Base-by-base conservation (phyloP, 1,284 basidiomycete genomes). In the Apiotrichum siamense region DNA sequence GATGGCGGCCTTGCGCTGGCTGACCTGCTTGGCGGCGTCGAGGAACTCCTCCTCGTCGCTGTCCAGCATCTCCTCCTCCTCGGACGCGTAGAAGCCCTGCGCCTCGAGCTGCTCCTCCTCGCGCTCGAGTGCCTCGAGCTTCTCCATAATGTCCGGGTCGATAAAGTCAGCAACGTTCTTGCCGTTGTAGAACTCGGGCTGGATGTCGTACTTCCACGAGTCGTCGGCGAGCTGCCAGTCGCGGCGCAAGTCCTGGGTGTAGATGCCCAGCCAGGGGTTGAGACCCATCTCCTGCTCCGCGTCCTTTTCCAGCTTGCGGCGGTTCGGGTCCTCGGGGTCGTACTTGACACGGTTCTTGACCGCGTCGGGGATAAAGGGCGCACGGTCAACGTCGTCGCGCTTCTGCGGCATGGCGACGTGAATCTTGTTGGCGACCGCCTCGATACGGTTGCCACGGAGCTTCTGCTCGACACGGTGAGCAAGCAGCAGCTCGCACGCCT, bases 111-210 rank as follows among this genome's bases (percentile, higher is more conserved):
- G 83, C 76, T 97, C 94, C 75, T 99, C 94, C 72, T 99, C 94
- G 33, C 88, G 83, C 77, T 99, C 96, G 48, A 99, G 83, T 11
- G 91, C 94, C 69, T 97, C 94, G 52, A 99, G 84, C 76, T 90
- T 93, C 75, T 93, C 91, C 36, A 84, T 83, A 61, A 99, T 98
- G 68, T 99, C 96, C n/a, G 92, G 88, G 73, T 98, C 96, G 75
- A 98, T 88, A 65, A 99, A 98, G 79, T 99, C 94, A 35, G 93
- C 93, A 50, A 99, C 78, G 77, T 99, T 99, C 82, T 97, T 97
- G 76, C 94, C 96, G 61, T 97, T 83, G 83, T 90, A 84, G 67
- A 99, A 88, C 76, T 98, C 96, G 25, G 94, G 96, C 23, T 98
- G 88, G 61, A 83, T 81, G 70, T 99, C 94, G 77, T 85, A 81